Evolutionary conservation across 1,139 yeast species (phyloP).

Genomic region (Taphrina flavorubra): DNA sequence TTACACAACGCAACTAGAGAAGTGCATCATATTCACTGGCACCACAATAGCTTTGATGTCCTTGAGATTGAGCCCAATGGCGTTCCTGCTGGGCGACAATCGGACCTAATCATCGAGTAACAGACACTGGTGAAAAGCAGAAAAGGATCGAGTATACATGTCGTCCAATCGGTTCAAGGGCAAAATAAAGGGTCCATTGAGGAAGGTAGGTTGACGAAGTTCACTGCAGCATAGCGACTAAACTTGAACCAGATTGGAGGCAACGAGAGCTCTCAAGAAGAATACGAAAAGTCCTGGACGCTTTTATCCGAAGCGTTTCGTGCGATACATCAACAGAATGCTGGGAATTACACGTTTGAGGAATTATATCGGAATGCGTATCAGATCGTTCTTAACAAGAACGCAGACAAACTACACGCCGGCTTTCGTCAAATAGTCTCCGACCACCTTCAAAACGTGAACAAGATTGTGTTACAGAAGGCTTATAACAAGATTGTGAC

Average conservation of each 20-base stretch:
- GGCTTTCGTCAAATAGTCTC: slow-evolving; percentile 62
- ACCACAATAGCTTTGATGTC: background rate
- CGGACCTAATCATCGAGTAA: too few species aligned
- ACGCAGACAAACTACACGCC: slow-evolving; percentile 72
- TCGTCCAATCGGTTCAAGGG: slow-evolving; percentile 51
- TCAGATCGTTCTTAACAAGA: slow-evolving; percentile 73
- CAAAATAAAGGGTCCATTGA: slow-evolving; percentile 77
- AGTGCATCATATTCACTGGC: slow-evolving; percentile 1
- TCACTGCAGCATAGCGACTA: background rate
- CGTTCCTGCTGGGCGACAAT: too few species aligned
- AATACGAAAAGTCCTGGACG: slow-evolving; percentile 73
- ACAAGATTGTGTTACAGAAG: slow-evolving; percentile 42
- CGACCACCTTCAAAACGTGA: slow-evolving; percentile 57
- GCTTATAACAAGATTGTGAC: slow-evolving; percentile 39
- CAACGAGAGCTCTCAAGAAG: slow-evolving; percentile 52
- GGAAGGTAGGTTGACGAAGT: slow-evolving; percentile 45
- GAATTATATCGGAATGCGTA: slow-evolving; percentile 83
- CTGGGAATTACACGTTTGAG: slow-evolving; percentile 79
- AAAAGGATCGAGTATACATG: background rate
- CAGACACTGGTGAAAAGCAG: background rate
- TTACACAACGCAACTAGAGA: background rate
- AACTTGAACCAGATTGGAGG: slow-evolving; percentile 39
- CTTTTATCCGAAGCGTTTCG: slow-evolving; percentile 73
- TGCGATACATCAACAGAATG: slow-evolving; percentile 76
- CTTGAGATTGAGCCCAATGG: too few species aligned